A percentile compares a stretch with the other conserved stretches of the same genome.
Evolutionary conservation across 768 basidiomycete genomes (phyloP).

Genomic region (Leccinum boreale): DNA sequence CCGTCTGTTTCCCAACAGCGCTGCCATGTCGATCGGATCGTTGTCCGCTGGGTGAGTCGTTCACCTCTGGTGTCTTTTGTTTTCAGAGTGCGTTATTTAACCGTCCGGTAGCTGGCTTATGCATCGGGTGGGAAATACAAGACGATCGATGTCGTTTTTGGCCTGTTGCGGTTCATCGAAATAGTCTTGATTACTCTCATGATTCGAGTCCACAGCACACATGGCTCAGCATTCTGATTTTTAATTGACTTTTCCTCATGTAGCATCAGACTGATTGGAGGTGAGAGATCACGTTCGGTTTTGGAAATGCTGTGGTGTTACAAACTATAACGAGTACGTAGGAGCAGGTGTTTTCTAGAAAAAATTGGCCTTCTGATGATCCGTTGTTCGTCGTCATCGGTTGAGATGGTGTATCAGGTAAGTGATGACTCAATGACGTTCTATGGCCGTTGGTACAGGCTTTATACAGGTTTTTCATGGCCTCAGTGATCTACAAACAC

Average conservation of each 20-base stretch:
- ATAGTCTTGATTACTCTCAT: slow-evolving; percentile 38
- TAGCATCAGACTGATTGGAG: slow-evolving; percentile 4
- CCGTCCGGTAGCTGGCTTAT: slow-evolving; percentile 39
- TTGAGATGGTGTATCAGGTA: slow-evolving; percentile 53
- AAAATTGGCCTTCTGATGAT: slow-evolving; percentile 3
- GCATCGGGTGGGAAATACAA: slow-evolving; percentile 53
- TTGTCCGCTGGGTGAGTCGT: slow-evolving; percentile 46
- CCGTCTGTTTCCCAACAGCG: slow-evolving; percentile 51
- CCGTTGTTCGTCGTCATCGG: slow-evolving; percentile 26
- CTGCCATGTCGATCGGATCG: slow-evolving; percentile 45
- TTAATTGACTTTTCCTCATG: neutral
- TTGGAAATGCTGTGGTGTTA: slow-evolving; percentile 62
- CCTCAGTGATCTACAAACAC: slow-evolving; percentile 35
- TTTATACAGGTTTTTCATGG: slow-evolving; percentile 60
- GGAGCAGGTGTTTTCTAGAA: neutral
- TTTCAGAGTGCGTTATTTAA: neutral
- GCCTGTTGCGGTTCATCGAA: slow-evolving; percentile 47
- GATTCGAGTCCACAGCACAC: slow-evolving; percentile 39
- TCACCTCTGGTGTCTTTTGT: neutral
- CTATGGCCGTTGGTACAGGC: slow-evolving; percentile 56
- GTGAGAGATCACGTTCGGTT: slow-evolving; percentile 56
- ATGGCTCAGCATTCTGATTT: slow-evolving; percentile 50
- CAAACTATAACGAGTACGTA: slow-evolving; percentile 57
- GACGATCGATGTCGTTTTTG: slow-evolving; percentile 45
- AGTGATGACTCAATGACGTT: slow-evolving; percentile 28